Conservation (phyloP, 164 flowering plant species). For the Tetrastigma voinierianum region DNA sequence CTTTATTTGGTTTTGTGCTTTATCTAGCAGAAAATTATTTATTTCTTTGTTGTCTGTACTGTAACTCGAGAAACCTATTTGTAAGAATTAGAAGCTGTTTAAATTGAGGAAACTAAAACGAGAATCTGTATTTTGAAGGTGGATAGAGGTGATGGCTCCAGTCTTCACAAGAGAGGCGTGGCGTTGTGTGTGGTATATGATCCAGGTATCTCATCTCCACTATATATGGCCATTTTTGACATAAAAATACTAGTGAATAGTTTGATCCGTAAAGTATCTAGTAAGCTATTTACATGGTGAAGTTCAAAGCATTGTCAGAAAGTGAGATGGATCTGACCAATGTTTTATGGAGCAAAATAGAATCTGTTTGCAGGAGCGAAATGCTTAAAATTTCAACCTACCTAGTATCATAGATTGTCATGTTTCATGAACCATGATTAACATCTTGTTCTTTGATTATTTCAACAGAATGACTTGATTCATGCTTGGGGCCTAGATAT, state of each 20-base stretch:
- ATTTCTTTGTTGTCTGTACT: too few relatives aligned
- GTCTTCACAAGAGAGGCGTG: conserved; percentile 79
- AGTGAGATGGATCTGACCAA: background rate
- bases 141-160: conserved; percentile 94
- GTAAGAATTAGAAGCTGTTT: background rate
- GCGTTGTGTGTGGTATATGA: conserved; percentile 88
- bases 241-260: too few relatives aligned
- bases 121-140: conserved; percentile 34
- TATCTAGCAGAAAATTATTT: too few relatives aligned
- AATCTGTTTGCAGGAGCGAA: too few relatives aligned
- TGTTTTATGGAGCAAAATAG: too few relatives aligned
- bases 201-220: conserved; percentile 44
- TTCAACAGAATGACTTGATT: conserved; percentile 69
- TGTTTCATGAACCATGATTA: too few relatives aligned
- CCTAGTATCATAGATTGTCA: background rate
- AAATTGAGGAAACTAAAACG: conserved; percentile 1
- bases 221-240: too few relatives aligned
- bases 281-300: background rate
- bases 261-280: too few relatives aligned
- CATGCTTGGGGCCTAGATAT: conserved; percentile 90
- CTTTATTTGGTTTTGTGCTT: too few relatives aligned
- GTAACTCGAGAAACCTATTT: too few relatives aligned
- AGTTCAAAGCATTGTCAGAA: background rate
- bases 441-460: background rate
- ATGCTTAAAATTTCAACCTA: background rate